A percentile compares a stretch with the other conserved stretches of the same genome.
Conservation (phyloP, 192 early-diverging fungal genomes). For the Radiomyces spectabilis region DNA sequence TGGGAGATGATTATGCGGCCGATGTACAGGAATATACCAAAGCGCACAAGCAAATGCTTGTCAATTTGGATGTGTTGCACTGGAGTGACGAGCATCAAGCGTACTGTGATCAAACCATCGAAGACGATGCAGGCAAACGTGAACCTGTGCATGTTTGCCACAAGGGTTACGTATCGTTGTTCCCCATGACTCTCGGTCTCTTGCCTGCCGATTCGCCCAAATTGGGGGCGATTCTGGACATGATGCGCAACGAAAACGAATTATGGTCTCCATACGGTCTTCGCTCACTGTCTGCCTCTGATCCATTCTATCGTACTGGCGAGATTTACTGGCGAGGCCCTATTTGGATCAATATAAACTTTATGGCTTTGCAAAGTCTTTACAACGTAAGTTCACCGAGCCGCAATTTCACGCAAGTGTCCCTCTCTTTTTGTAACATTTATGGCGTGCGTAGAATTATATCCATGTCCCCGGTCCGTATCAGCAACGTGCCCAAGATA, state of each 20-base stretch:
- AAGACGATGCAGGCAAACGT: slow-evolving; percentile 25
- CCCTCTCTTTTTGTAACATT: background rate
- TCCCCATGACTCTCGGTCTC: slow-evolving; percentile 74
- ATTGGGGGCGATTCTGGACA: slow-evolving; percentile 62
- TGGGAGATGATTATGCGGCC: slow-evolving; percentile 37
- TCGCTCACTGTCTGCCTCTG: slow-evolving; percentile 55
- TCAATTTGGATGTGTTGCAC: slow-evolving; percentile 58
- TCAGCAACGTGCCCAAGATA: slow-evolving; percentile 53
- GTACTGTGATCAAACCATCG: slow-evolving; percentile 58
- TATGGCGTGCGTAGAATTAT: slow-evolving; percentile 46
- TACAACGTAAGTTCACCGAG: slow-evolving; percentile 48
- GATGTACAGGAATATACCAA: slow-evolving; percentile 51
- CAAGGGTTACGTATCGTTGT: slow-evolving; percentile 73
- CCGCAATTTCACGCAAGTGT: too few relatives aligned
- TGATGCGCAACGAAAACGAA: slow-evolving; percentile 67
- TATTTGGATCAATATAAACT: slow-evolving; percentile 92
- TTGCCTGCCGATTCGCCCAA: slow-evolving; percentile 61
- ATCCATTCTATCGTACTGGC: slow-evolving; percentile 62
- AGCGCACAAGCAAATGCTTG: slow-evolving; percentile 43
- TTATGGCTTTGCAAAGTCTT: slow-evolving; percentile 67
- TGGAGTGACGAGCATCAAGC: slow-evolving; percentile 57
- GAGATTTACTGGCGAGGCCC: slow-evolving; percentile 96
- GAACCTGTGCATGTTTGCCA: slow-evolving; percentile 45
- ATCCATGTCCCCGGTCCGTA: slow-evolving; percentile 52
- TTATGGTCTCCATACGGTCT: slow-evolving; percentile 80